Evolutionary conservation across 257 asterid species (phyloP), one percentile per base, ranked within the genome.

Genomic region (Schizonepeta tenuifolia): DNA sequence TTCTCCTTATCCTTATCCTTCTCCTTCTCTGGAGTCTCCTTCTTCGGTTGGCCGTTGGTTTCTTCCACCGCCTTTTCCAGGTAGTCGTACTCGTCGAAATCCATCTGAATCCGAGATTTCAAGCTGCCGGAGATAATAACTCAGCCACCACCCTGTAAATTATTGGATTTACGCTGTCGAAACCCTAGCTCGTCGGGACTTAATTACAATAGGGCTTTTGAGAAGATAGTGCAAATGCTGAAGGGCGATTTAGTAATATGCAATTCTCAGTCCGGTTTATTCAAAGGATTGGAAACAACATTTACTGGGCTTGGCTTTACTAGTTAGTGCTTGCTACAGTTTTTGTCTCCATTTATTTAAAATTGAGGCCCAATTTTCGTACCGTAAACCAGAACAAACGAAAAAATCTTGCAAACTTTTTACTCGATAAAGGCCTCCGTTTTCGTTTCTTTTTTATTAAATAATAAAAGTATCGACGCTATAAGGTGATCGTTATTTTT

Each of bases 31-130:
- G 78, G 81, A 26, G 81, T 68, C 18, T 79, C 89, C 81, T 83
- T 70, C 76, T 86, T 91, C 70, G 89, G 72, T 15, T 88, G 62
- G 69, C 80, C 91, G 82, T 89, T 88, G n/a, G 88, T 85, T 77
- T 86, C 98, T 66, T 95, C 99, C 38, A 95, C 98, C 15, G 96
- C 79, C 51, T 88, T 95, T 82, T 95, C 99, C 31, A 95, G 85
- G 83, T 95, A 95, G 43, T 92, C 99, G 83, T 91, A 91, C 94
- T 95, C 99, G 85, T 95, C 99, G 82, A 92, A 92, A 73, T 95
- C 99, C 99, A 95, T 95, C 65, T 22, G 26, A 35, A 43, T 41
- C 44, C 57, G 26, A 70, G 26, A 33, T 36, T 72, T 1, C 38
- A 65, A 54, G 62, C 61, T 50, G n/a, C 60, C 64, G 75, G 72